Base-by-base conservation (phyloP, 352 stramenopile genomes). In the Albugo laibachii region DNA sequence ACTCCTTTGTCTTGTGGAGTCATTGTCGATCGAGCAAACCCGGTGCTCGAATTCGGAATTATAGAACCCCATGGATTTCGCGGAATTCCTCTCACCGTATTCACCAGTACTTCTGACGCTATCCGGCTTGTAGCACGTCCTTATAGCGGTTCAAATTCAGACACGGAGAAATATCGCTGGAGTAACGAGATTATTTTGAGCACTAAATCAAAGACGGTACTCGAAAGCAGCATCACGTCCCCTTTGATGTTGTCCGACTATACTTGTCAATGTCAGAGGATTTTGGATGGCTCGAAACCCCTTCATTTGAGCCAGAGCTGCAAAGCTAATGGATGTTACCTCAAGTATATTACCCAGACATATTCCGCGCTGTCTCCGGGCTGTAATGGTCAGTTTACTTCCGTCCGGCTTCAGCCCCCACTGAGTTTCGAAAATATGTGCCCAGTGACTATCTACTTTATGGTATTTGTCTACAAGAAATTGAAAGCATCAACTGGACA, bases 401-500 rank as follows among this genome's bases (percentile, higher is more conserved):
- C 83, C 36, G 21, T 91, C 35, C 66, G 63, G 10, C 57, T 91
- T 21, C 58, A 71, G 16, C 72, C 77, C 2, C 73, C 74, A 2
- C 49, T 87, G 0, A 68, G 65, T 6, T 69, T 91, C 27, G 72
- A 87, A 13, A 91, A 91, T 52, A 84, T 81, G 43, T 86, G 77
- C 36, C 69, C 67, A 0, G 61, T 87, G 11, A 49, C 74, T 1
- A 64, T 91, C 8, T 64, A 72, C 38, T 55, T 74, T 10, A 65
- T 87, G 18, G 57, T 76, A 16, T 87, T 91, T 45, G 63, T 82
- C 36, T 77, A 85, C 46, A 91, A 91, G 63, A 83, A 82, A 19
- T 8, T 43, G 38, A 43, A 43, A 43, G 3, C 38, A 24, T 24
- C 20, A 19, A 43, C 20, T 8, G 38, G 38, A 8, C 59, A 69